Evolutionary conservation across 2,329 filamentous ascomycete genomes (phyloP), one percentile per base, ranked within the genome.

Genomic region (Fusarium staphyleae): DNA sequence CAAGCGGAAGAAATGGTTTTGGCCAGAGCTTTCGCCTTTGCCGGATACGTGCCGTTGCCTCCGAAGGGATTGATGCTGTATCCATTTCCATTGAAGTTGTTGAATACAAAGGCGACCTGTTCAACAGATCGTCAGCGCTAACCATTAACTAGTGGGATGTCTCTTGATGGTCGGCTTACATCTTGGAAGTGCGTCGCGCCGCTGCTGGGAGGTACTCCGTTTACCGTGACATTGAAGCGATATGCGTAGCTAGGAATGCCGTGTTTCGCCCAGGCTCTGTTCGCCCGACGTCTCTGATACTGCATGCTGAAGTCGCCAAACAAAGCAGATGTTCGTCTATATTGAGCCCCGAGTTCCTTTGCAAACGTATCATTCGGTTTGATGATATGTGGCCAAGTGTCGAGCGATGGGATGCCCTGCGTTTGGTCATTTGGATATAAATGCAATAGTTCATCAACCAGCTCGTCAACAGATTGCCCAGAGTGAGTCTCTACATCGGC

Each of bases 51-150:
- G 5, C 62, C 59, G 26, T 64, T 62, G n/a, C 66, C 66, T 5
- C 54, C 69, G 24, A 72, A 71, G 1, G 72, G 72, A 43, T 71
- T 71, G 0, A 37, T 50, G n/a, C 36, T 44, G 33, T 74, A 74
- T 34, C 71, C 71, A 5, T 63, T 53, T 13, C 71, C 72, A 24
- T 66, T 57, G 11, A 67, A 37, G 41, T 73, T 75, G 35, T 69
- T 65, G 48, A 81, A 78, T n/a, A 73, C 70, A 45, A 81, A 72
- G 6, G 73, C 66, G 15, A 79, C 69, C 48, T 78, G 15, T 2
- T 1, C 2, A 8, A 14, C 5, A 4, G 13, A 7, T 1, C 3
- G 16, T 53, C 7, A 56, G 35, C 8, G 13, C 1, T n/a, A n/a
- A n/a, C n/a, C 19, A 7, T 15, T 22, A 13, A 3, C 4, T 0